Base-by-base conservation (phyloP, 176 grass and related monocot species). In the Oryza brachyantha region DNA sequence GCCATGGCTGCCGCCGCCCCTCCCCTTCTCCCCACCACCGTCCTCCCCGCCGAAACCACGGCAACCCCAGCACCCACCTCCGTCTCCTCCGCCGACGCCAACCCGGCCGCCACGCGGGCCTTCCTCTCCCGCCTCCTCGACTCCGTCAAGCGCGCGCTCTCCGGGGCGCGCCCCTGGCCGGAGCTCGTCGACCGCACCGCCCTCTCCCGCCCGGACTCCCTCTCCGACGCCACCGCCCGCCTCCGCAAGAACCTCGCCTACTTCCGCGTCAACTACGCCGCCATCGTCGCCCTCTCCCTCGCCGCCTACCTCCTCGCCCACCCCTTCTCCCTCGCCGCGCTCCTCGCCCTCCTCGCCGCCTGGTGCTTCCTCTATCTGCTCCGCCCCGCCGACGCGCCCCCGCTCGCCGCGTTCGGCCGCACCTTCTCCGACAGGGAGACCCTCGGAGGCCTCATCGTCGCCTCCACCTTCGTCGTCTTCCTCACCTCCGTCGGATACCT, bases 231-330 rank as follows among this genome's bases (percentile, higher is more conserved):
- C 77, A 28, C 80, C 72, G 61, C 83, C 12, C 90, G 93, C 25
- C 80, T 91, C 8, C 83, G 93, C 59, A 87, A 70, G 74, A 97
- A 97, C 85, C 77, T 97, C 25, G 59, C 91, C 64, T 93, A 97
- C 85, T 97, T 97, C 77, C 90, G 93, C 58, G 93, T 84, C 73
- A 97, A 97, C 88, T 97, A 97, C 83, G 63, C 88, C 37, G 74
- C 85, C 25, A 12, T 86, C 46, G 73, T 85, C 24, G 81, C 70
- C 39, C 65, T 89, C 27, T 81, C 74, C 26, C 84, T 93, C 8
- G 75, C 82, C 39, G 54, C 88, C 16, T 54, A 80, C 43, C 84
- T 93, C 72, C 76, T 87, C 21, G 79, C 84, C 38, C 87, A 93
- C 72, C 91, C 91, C 0, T 29, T 85, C 72, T 86, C 87, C 7